These are phyloP conservation scores for Pseudovirgaria hyperparasitica DNA, from an alignment of 2,329 filamentous ascomycete genomes.

Conservation along the genomic window DNA sequence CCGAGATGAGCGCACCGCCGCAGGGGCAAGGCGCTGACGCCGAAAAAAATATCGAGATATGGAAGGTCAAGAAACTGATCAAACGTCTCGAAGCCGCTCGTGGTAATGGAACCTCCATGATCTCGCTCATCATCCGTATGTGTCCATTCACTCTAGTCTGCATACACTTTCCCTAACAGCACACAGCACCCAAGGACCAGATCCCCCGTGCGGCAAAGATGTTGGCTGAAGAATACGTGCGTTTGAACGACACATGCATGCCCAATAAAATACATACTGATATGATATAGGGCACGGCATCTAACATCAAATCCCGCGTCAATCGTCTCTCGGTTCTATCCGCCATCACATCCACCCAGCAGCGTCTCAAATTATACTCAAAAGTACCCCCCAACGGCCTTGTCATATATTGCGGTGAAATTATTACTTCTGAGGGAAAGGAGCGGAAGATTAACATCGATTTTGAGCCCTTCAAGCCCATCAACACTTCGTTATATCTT, in stretches of 20 bases:
- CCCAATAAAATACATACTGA: slow-evolving; percentile 8
- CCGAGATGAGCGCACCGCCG: slow-evolving; percentile 21
- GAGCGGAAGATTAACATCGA: slow-evolving; percentile 99
- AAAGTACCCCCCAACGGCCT: slow-evolving; percentile 96
- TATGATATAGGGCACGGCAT: slow-evolving; percentile 67
- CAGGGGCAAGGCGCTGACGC: slow-evolving; percentile 65
- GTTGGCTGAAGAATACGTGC: slow-evolving; percentile 99
- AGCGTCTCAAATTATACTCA: slow-evolving; percentile 97
- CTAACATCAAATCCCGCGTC: slow-evolving; percentile 99
- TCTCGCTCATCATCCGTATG: slow-evolving; percentile 95
- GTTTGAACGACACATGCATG: slow-evolving; percentile 26
- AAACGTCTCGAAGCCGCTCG: slow-evolving; percentile 94
- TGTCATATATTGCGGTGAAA: slow-evolving; percentile 99
- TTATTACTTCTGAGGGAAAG: slow-evolving; percentile 95
- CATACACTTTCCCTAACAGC: slow-evolving; percentile 11
- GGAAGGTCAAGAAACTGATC: slow-evolving; percentile 99
- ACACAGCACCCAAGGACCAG: slow-evolving; percentile 87
- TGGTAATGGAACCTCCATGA: slow-evolving; percentile 99
- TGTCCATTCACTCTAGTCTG: slow-evolving; percentile 8
- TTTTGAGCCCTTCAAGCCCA: slow-evolving; percentile 99
- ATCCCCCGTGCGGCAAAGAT: slow-evolving; percentile 94
- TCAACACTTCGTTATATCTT: slow-evolving; percentile 98
- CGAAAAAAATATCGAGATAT: slow-evolving; percentile 91
- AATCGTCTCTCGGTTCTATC: slow-evolving; percentile 96
- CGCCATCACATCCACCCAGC: slow-evolving; percentile 97